Base-by-base conservation (phyloP, 1,139 yeast species). In the Sugiyamaella pinicola region DNA sequence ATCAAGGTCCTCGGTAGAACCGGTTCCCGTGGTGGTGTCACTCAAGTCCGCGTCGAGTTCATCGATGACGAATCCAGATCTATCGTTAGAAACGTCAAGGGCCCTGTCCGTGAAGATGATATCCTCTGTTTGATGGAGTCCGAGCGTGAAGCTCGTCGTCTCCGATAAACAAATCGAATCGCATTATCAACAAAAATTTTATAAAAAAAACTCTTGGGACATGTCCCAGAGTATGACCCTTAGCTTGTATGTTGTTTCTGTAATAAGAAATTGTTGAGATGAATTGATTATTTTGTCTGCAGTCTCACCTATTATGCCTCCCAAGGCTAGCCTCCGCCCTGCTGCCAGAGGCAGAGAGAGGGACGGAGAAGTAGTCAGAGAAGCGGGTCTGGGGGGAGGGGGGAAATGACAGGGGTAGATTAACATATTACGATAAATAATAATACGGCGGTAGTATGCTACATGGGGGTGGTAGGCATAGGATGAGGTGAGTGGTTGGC, bases 11-110 rank as follows among this genome's bases (percentile, higher is more conserved):
- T 93, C 79, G 98, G 98, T 78, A 90, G 98, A 83, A 91, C 98
- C 85, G 98, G 97, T 76, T 91, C 97, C 76, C 91, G 98, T 84
- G 99, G 99, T 86, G 98, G 97, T 86, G 99, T 93, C 80, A 93
- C 98, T 80, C 99, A 93, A 82, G 98, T 93, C 78, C 91, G 99
- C 81, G 98, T 93, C 73, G 98, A 93, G 81, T 93, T 93, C 87
- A 84, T 93, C 78, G 98, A 91, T 78, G 98, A 93, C 77, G 81
- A 95, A 72, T 82, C 96, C 78, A 90, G 98, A 85, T 87, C 96
- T 74, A 91, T 93, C 74, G 97, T 93, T 83, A 90, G 99, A 87
- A 93, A 93, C 85, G 99, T 93, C 79, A 93, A 75, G 83, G 99
- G 99, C 73, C 97, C 99, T 78, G 98, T 91, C 77, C 89, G 98